Conservation (phyloP, 495 filamentous ascomycete species). For the Astrothelium macrocarpum region DNA sequence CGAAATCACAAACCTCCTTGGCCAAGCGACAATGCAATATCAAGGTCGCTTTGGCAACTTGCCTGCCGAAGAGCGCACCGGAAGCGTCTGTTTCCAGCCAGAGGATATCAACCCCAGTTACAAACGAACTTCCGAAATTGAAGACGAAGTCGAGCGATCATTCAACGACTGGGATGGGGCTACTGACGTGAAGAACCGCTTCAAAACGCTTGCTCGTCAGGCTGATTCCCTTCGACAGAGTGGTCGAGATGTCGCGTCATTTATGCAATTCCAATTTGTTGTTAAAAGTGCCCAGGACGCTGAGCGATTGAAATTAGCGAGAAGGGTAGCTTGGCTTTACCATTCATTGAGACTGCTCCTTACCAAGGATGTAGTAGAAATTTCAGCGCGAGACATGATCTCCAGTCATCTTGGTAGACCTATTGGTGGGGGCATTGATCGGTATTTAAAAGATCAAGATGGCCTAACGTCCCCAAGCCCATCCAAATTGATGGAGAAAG, state of each 20-base stretch:
- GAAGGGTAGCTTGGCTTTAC: neutral
- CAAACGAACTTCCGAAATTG: neutral
- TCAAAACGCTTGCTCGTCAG: neutral
- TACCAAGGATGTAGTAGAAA: neutral
- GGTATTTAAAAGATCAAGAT: neutral
- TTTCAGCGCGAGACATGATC: neutral
- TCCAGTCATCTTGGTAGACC: neutral
- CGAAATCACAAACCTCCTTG: conserved; percentile 11
- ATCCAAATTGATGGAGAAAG: neutral
- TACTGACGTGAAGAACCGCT: neutral
- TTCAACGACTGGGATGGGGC: neutral
- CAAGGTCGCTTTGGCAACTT: neutral
- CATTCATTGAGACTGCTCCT: neutral
- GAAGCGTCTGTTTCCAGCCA: neutral
- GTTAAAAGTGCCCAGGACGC: neutral
- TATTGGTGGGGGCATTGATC: neutral
- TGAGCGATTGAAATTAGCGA: neutral
- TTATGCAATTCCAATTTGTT: neutral
- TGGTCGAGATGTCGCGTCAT: neutral
- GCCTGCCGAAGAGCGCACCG: neutral
- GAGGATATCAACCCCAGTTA: neutral
- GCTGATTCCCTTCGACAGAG: neutral
- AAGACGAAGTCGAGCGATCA: neutral
- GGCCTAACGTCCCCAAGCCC: neutral
- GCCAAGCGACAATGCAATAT: conserved; percentile 1